A percentile compares a stretch with the other conserved stretches of the same genome.
Evolutionary conservation across 2,329 filamentous ascomycete species (phyloP).

Genomic region (Ophiosphaerella herpotricha): DNA sequence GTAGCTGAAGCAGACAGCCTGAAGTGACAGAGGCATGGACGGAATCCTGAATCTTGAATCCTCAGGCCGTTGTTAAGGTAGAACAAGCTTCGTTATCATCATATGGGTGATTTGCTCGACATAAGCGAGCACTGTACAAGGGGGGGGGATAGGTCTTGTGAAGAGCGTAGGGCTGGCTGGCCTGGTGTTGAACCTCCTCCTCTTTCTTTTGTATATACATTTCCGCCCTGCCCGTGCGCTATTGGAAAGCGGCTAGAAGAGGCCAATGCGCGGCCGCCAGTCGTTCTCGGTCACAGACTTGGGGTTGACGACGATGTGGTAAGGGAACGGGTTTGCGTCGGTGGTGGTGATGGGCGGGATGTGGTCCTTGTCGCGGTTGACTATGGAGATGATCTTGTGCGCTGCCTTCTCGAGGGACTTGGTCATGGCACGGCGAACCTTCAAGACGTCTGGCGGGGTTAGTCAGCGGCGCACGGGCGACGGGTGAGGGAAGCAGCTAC

Average conservation of each 20-base stretch:
- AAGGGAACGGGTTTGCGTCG: constrained; percentile 91
- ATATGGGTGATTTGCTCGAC: constrained; percentile 18
- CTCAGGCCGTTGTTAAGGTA: too few relatives aligned
- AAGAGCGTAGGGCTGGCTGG: background rate
- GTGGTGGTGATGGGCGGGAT: constrained; percentile 95
- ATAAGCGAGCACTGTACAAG: constrained; percentile 32
- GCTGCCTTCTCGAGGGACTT: constrained; percentile 84
- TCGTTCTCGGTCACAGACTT: constrained; percentile 64
- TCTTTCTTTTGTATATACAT: constrained; percentile 26
- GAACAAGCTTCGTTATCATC: background rate
- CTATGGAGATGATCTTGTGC: constrained; percentile 86
- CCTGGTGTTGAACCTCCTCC: constrained; percentile 32
- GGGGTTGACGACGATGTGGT: constrained; percentile 87
- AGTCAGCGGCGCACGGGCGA: constrained; percentile 6
- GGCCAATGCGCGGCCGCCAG: constrained; percentile 78
- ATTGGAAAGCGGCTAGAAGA: constrained; percentile 24
- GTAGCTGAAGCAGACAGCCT: constrained; percentile 25
- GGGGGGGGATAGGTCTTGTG: background rate
- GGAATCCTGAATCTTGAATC: background rate
- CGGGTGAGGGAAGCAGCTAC: constrained; percentile 28
- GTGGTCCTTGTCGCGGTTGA: constrained; percentile 89
- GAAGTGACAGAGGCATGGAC: constrained; percentile 9
- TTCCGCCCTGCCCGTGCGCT: constrained; percentile 7
- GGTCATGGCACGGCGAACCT: constrained; percentile 89
- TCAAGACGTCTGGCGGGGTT: constrained; percentile 71